Evolutionary conservation across 2,329 filamentous ascomycete species (phyloP).

Genomic region (Verticillium klebahnii): DNA sequence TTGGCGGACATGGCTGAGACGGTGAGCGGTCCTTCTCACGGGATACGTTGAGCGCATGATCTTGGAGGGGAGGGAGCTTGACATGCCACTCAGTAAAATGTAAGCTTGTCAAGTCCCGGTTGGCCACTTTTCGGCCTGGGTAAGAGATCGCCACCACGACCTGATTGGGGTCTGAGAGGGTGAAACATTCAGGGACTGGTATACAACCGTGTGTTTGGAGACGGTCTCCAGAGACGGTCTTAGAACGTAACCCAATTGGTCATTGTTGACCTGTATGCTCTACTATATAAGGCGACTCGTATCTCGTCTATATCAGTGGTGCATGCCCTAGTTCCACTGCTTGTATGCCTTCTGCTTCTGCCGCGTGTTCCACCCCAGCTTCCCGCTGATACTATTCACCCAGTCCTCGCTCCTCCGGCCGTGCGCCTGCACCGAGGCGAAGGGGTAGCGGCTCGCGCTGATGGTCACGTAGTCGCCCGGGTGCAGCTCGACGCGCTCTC

Average conservation of each 20-base stretch:
- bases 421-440: conserved; percentile 69
- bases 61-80: no score
- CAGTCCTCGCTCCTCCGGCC: conserved; percentile 70
- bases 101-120: no score
- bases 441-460: conserved; percentile 74
- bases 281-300: not conserved
- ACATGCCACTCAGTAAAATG: no score
- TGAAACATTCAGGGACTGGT: no score
- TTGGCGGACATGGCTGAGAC: no score
- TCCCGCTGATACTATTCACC: conserved; percentile 76
- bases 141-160: no score
- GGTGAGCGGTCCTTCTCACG: no score
- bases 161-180: no score
- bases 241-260: not conserved
- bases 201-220: not conserved
- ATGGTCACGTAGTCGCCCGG: conserved; percentile 84
- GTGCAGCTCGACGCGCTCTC: conserved; percentile 74
- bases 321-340: not conserved
- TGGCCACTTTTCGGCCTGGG: no score
- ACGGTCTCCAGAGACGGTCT: not conserved
- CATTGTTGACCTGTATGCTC: not conserved
- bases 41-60: no score
- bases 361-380: conserved; percentile 76
- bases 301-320: not conserved
- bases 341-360: conserved; percentile 62